Conservation (phyloP, 495 filamentous ascomycete species). For the Penicillium ochrochloron region DNA sequence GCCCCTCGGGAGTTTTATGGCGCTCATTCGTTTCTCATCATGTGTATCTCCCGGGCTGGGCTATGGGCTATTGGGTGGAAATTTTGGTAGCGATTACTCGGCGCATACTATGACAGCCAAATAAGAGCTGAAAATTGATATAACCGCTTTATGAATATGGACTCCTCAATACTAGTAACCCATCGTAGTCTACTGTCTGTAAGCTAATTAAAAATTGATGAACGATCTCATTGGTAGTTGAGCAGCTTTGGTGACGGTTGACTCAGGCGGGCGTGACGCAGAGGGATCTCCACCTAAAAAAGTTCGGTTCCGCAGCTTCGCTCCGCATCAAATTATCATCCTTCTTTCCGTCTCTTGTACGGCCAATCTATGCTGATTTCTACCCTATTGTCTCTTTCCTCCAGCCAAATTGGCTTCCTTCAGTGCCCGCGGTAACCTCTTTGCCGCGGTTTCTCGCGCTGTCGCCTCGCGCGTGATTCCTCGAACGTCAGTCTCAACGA, state of each 20-base stretch:
- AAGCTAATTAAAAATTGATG: not conserved
- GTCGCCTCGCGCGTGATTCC: constrained; percentile 20
- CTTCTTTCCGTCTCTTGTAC: not conserved
- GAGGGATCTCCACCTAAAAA: constrained; percentile 15
- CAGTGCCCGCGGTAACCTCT: constrained; percentile 37
- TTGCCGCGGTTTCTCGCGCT: constrained; percentile 38
- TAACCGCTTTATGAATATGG: not conserved
- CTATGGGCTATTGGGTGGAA: constrained; percentile 28
- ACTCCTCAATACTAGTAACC: not conserved
- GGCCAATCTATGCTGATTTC: constrained; percentile 6
- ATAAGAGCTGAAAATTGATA: constrained; percentile 30
- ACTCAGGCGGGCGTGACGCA: constrained; percentile 12
- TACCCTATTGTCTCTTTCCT: not conserved
- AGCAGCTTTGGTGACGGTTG: not conserved
- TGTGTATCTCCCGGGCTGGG: constrained; percentile 28
- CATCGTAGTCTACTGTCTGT: not conserved
- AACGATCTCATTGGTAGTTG: not conserved
- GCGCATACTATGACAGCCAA: constrained; percentile 31
- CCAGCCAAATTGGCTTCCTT: constrained; percentile 52
- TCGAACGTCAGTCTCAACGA: constrained; percentile 18
- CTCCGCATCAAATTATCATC: not conserved
- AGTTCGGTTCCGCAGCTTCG: constrained; percentile 12
- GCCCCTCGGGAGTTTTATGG: constrained; percentile 31
- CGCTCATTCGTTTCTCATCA: constrained; percentile 22
- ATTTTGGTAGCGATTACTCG: constrained; percentile 29